Evolutionary conservation across 2,329 filamentous ascomycete species (phyloP).

Genomic region (Colletotrichum salicis): DNA sequence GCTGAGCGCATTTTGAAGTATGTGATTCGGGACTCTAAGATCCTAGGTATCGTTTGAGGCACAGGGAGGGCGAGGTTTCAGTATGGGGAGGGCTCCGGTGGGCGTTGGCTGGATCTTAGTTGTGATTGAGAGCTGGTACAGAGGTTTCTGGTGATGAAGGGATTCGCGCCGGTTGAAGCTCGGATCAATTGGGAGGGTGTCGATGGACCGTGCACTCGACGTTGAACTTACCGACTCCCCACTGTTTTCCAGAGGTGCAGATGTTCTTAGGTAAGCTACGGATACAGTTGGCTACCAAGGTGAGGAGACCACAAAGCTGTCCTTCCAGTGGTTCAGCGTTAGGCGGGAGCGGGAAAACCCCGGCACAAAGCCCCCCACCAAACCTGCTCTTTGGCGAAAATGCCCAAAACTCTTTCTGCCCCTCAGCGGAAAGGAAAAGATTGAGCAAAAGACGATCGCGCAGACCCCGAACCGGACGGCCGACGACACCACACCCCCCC

Average conservation of each 20-base stretch:
- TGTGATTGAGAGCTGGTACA: neutral
- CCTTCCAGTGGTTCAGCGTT: neutral
- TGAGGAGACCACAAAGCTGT: neutral
- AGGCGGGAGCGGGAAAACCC: slow-evolving; percentile 33
- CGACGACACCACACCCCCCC: slow-evolving; percentile 8
- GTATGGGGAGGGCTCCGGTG: neutral
- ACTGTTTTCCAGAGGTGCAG: neutral
- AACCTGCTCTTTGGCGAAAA: slow-evolving; percentile 36
- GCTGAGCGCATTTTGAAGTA: slow-evolving; percentile 2
- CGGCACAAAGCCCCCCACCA: slow-evolving; percentile 38
- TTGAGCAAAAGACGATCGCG: slow-evolving; percentile 28
- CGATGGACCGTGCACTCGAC: neutral
- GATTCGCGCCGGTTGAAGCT: slow-evolving; percentile 35
- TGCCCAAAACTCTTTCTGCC: slow-evolving; percentile 38
- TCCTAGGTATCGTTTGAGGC: neutral
- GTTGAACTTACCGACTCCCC: neutral
- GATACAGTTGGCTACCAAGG: too few species aligned
- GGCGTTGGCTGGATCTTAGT: neutral
- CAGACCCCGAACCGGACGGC: slow-evolving; percentile 22
- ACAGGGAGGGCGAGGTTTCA: neutral
- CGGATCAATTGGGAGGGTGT: slow-evolving; percentile 7
- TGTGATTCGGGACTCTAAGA: neutral
- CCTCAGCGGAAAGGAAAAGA: slow-evolving; percentile 33
- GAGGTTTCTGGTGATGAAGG: slow-evolving; percentile 28
- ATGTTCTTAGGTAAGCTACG: neutral